Evolutionary conservation across 2,329 filamentous ascomycete genomes (phyloP).

Genomic region (Stromatinia cepivora): DNA sequence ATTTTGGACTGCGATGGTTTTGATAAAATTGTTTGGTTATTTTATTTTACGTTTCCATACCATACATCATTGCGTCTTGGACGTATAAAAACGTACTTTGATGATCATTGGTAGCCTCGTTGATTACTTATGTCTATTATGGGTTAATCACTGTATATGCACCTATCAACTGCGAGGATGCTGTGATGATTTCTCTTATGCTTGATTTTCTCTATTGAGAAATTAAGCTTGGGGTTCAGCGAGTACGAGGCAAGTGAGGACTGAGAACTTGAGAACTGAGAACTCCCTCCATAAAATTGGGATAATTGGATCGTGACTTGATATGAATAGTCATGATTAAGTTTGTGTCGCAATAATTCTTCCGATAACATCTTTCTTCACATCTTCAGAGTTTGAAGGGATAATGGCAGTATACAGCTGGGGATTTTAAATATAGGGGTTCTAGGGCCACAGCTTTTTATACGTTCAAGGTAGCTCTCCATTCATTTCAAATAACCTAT

Average conservation of each 20-base stretch:
- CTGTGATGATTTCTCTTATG: slow-evolving; percentile 12
- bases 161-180: slow-evolving; percentile 8
- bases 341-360: not conserved
- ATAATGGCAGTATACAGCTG: not conserved
- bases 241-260: not conserved
- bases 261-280: not conserved
- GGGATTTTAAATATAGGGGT: not conserved
- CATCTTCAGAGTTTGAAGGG: not conserved
- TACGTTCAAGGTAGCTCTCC: too few relatives aligned
- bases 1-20: not conserved
- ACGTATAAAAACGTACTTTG: not conserved
- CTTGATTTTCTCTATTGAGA: slow-evolving; percentile 6
- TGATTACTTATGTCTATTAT: slow-evolving; percentile 19
- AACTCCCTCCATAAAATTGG: not conserved
- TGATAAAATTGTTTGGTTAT: not conserved
- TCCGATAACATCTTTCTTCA: not conserved
- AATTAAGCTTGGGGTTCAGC: not conserved
- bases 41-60: not conserved
- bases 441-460: not conserved
- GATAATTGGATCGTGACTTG: not conserved
- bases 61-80: not conserved
- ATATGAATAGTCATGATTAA: not conserved
- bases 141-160: not conserved
- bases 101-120: slow-evolving; percentile 19
- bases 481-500: too few relatives aligned